Percentiles rank a stretch among this genome's conserved stretches.
These are phyloP conservation scores for Solanum hybrid DNA, from an alignment of 305 asterid species.

Conservation along the genomic window DNA sequence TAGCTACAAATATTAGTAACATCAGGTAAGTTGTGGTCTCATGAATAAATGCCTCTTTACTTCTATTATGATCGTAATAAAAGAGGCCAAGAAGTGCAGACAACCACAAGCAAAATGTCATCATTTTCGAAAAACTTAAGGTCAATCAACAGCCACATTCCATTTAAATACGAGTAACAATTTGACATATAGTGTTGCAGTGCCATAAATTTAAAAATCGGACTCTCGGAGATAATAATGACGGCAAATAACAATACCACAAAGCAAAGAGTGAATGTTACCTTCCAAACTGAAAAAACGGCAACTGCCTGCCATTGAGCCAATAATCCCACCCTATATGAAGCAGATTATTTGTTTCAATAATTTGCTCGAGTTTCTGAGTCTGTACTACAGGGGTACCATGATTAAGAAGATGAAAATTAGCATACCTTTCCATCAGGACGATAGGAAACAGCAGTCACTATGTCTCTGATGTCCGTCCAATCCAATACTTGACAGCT, in stretches of 20 bases:
- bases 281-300: conserved; percentile 65
- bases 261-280: conserved; percentile 9
- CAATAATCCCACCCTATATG: conserved; percentile 67
- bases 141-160: not conserved
- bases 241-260: not conserved
- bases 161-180: not conserved
- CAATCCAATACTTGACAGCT: conserved; percentile 76
- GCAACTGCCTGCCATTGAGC: conserved; percentile 67
- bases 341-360: conserved; percentile 9
- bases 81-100: not conserved
- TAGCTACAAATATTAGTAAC: not conserved
- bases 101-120: not conserved
- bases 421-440: conserved; percentile 77
- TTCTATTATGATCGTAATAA: not conserved
- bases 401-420: not conserved
- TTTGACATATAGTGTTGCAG: not conserved
- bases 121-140: not conserved
- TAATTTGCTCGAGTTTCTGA: not conserved
- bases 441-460: conserved; percentile 73
- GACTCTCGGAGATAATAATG: not conserved
- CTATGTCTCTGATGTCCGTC: conserved; percentile 72
- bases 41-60: not conserved
- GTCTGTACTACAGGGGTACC: not conserved
- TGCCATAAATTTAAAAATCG: not conserved
- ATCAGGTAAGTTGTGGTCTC: not conserved